Base-by-base conservation (phyloP, 305 asterid genomes). In the Plantago lanceolata region DNA sequence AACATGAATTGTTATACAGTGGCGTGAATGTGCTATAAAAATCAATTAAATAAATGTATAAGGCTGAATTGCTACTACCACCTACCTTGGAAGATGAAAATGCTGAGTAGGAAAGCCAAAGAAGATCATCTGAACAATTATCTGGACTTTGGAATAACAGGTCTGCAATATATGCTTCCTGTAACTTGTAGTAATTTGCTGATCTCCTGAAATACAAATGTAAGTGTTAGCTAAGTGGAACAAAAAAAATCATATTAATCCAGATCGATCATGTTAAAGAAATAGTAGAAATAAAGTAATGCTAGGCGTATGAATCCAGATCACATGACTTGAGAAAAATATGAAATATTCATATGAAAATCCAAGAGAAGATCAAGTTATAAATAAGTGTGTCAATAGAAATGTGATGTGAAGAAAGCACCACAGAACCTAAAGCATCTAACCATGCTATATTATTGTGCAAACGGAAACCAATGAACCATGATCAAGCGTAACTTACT, bases 71-170 rank as follows among this genome's bases (percentile, higher is more conserved):
- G 37, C 40, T 29, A 50, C 57, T 48, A 68, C 68, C 69, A 87
- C 18, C 17, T 55, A 55, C 99, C 99, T 93, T 90, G 33, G 84
- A 67, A 44, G 87, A 84, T 67, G 97, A 82, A 74, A 80, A 78
- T 63, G 84, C 81, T 17, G 99, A 68, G 69, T 84, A 82, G 67
- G 84, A 83, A 72, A 93, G 99, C 92, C 94, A 93, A 67, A 93
- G 92, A 60, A 93, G 90, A 79, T 93, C 99, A 75, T 88, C 96
- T 31, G 88, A 72, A 67, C 90, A 82, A 75, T 85, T 81, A 68
- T 85, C 90, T 64, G 96, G 75, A 76, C 84, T 81, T 75, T 84
- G 97, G 73, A 90, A 90, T 60, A 93, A 84, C 84, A 81, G 82
- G 68, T 90, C 94, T 66, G 96, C 87, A 60, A 89, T 78, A 63